Percentiles rank a stretch among this genome's conserved stretches.
Evolutionary conservation across 805 yeast species (phyloP).

Genomic region (Komagataella populi): DNA sequence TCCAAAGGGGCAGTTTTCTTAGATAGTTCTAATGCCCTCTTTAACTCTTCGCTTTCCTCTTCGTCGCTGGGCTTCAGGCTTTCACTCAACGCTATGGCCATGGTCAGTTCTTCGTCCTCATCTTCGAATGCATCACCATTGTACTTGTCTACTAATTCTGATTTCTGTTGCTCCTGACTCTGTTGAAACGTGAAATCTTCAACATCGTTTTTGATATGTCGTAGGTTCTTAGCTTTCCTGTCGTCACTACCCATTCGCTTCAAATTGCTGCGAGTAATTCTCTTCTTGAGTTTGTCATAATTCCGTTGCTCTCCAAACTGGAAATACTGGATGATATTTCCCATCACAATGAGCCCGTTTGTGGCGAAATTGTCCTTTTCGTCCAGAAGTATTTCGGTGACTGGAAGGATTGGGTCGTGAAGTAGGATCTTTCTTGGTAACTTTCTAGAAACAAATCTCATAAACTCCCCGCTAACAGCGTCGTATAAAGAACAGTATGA

Average conservation of each 20-base stretch:
- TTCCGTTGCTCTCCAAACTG: constrained; percentile 26
- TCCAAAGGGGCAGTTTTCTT: background rate
- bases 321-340: constrained; percentile 30
- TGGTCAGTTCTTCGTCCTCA: constrained; percentile 24
- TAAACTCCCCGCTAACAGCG: constrained; percentile 25
- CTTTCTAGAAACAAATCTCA: constrained; percentile 20
- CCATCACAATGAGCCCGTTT: constrained; percentile 26
- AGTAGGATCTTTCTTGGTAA: constrained; percentile 15
- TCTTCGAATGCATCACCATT: constrained; percentile 27
- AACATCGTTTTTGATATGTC: constrained; percentile 4
- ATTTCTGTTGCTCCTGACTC: constrained; percentile 9
- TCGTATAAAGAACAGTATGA: constrained; percentile 29
- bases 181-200: constrained; percentile 14
- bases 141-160: constrained; percentile 24
- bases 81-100: constrained; percentile 28
- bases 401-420: constrained; percentile 14
- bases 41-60: background rate
- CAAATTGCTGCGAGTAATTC: background rate
- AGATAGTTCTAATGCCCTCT: background rate
- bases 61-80: constrained; percentile 8
- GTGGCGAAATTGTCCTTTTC: constrained; percentile 11
- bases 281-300: constrained; percentile 7
- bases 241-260: background rate
- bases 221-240: background rate
- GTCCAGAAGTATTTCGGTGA: constrained; percentile 14